Evolutionary conservation across 192 early-diverging fungal species (phyloP), one percentile per base, ranked within the genome.

Genomic region (Funneliformis geosporum): DNA sequence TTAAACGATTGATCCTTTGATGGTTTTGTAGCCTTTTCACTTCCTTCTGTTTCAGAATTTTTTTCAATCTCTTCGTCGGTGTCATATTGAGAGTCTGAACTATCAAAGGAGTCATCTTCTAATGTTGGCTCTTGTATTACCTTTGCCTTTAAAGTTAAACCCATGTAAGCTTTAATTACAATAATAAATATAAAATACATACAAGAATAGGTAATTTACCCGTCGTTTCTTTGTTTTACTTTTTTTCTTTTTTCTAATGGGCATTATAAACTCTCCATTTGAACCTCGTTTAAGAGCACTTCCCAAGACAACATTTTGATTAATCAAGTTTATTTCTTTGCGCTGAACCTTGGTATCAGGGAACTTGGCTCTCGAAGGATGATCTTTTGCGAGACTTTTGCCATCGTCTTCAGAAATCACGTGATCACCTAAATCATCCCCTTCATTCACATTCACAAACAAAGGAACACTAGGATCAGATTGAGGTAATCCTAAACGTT

Each of bases 101-200:
- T 93, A 85, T 94, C 93, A 83, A 93, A 92, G 0, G 93, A 92
- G 8, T 87, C 67, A 80, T 89, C 46, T 86, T 90, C 77, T 79
- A 88, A 60, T 75, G 84, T 81, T 86, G 89, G 73, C 82, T 86
- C 81, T 83, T 90, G 76, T 81, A 85, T 76, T 61, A 67, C 62
- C 46, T 79, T 78, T 80, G 76, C 55, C 14, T 79, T 78, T 33
- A 85, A 75, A 55, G 76, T 82, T 72, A 16, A 50, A 28, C 60
- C 1, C 42, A 73, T 18, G 8, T 28, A 42, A 43, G 7, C 27
- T 2, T 39, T 47, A 11, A 21, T 40, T 0, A 28, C 27, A 50
- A 55, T 25, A 14, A 40, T 16, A 44, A 10, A 44, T 1, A 76
- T 27, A 1, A n/a, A 33, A 33, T 33, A 33, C 33, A 33, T 2